Evolutionary conservation across 768 basidiomycete species (phyloP), one percentile per base, ranked within the genome.

Genomic region (Calocera viscosa): DNA sequence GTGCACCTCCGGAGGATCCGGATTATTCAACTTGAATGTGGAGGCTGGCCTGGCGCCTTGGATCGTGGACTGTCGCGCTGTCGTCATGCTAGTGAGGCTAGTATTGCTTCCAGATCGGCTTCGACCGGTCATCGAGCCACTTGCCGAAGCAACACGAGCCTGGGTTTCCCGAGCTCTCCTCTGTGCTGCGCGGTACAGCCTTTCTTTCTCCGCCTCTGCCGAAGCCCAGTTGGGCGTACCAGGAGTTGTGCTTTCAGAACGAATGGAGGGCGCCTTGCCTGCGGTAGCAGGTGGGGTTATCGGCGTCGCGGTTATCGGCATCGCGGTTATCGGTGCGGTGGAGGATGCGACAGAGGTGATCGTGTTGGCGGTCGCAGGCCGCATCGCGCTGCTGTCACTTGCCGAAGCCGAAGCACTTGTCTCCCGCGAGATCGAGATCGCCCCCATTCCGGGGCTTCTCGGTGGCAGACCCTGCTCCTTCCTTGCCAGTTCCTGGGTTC

Each of bases 141-240:
- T 47, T 7, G 53, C 53, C 11, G 53, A 60, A 5, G 53, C 53
- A 22, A 60, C 53, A 32, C 53, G 53, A 40, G 66, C 49, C 22
- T 69, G 66, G 33, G 49, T 63, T 17, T 30, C 53, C n/a, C 49
- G 40, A 2, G 60, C 69, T 26, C 41, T 32, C 17, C 35, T 40
- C 63, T 69, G 66, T n/a, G 70, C 70, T 34, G 49, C 49, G 32
- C 66, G 60, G 65, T 67, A 70, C 34, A 70, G 40, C 34, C 66
- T 49, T n/a, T 53, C 40, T 63, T 70, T 70, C 39, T 71, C 70
- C 24, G 70, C 69, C 30, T 68, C 70, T 2, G 70, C 70, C 1
- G 67, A 63, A 22, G 49, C 49, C 70, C 70, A 71, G 14, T 40
- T 41, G 19, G 40, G 35, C 5, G 80, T 82, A 71, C 87, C 88